Conservation (phyloP, 2,329 filamentous ascomycete species). For the Bretziella fagacearum region DNA sequence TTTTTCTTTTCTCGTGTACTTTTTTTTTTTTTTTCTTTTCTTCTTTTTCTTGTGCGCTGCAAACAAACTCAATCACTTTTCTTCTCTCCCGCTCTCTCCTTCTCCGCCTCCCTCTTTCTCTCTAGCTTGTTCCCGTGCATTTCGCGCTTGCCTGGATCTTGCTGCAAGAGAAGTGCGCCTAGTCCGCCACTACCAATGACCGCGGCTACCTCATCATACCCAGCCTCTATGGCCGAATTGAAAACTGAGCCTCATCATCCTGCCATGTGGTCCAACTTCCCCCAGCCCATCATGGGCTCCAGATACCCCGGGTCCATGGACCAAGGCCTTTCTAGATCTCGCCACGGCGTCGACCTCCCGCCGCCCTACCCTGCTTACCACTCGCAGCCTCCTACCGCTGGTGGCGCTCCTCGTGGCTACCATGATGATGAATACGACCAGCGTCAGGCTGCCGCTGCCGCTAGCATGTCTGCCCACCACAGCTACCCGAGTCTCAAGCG, state of each 20-base stretch:
- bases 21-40: background rate
- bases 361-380: slow-evolving; percentile 35
- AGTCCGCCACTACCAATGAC: slow-evolving; percentile 8
- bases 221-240: slow-evolving; percentile 38
- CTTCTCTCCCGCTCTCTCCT: background rate
- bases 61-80: background rate
- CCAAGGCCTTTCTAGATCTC: slow-evolving; percentile 28
- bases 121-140: background rate
- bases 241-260: slow-evolving; percentile 41
- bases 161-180: background rate
- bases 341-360: slow-evolving; percentile 22
- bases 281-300: slow-evolving; percentile 34
- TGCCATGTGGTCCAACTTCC: slow-evolving; percentile 42
- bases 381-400: slow-evolving; percentile 4
- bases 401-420: slow-evolving; percentile 3
- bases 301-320: slow-evolving; percentile 33
- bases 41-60: too few species aligned
- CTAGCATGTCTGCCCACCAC: slow-evolving; percentile 29
- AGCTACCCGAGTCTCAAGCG: slow-evolving; percentile 40
- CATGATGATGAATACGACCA: slow-evolving; percentile 32
- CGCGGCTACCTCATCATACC: slow-evolving; percentile 12
- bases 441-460: slow-evolving; percentile 33
- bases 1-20: background rate
- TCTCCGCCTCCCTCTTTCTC: background rate
- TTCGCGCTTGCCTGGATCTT: background rate